Base-by-base conservation (phyloP, 441 rosid genomes). In the Lepidium campestre region DNA sequence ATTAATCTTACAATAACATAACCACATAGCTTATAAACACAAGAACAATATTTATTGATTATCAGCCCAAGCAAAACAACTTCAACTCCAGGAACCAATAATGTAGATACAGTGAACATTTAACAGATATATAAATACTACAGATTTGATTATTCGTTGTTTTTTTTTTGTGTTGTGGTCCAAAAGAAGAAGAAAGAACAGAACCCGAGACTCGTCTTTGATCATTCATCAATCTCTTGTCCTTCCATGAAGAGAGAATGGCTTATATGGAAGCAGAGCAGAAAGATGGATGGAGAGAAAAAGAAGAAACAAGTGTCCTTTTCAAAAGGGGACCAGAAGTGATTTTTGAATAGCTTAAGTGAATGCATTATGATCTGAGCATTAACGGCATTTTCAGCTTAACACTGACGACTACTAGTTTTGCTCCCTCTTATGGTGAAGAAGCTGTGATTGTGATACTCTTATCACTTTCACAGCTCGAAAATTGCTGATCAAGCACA, bases 401-500 rank as follows among this genome's bases (percentile, higher is more conserved):
- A 71, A 48, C 40, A 57, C 10, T 44, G 48, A 56, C 60, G 57
- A 53, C 27, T 72, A 62, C 41, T 69, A 27, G 59, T 68, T 56
- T 77, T 84, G 36, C 89, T 81, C 4, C 29, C 83, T 80, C 79
- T 81, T 85, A 5, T 27, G 75, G 70, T 56, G 70, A 62, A 41
- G 74, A 62, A 46, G 73, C 42, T 44, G 45, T 56, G 63, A 62
- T 62, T 49, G 68, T 75, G 41, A 22, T 44, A 18, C 71, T 78
- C 77, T 53, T 69, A 59, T 79, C 82, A 49, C 86, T 80, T 65
- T 63, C 76, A 10, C 56, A 65, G 29, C 81, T 75, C 11, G 77
- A 82, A 67, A 81, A 77, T 3, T 66, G 82, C 59, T 70, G 81
- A 68, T 84, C 90, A 64, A 87, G 82, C 65, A 83, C 85, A 67